A percentile compares a stretch with the other conserved stretches of the same genome.
Evolutionary conservation across 176 grass and related monocot species (phyloP).

Genomic region (Avena eriantha): DNA sequence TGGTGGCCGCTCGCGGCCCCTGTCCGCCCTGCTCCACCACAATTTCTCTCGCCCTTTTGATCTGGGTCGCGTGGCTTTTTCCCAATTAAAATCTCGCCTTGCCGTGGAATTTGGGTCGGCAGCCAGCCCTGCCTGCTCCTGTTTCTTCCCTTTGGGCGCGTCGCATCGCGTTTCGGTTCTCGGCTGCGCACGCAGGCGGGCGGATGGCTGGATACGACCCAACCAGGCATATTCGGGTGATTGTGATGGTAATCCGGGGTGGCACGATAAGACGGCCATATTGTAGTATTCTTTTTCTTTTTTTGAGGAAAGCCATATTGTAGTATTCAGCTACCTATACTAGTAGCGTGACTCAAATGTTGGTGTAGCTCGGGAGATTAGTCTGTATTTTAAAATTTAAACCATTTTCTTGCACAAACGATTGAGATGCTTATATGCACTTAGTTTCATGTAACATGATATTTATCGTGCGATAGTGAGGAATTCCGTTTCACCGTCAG

Average conservation of each 20-base stretch:
- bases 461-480: no score
- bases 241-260: no score
- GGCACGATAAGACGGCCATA: background rate
- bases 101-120: background rate
- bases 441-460: no score
- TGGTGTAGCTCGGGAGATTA: no score
- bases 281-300: no score
- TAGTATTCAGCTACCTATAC: no score
- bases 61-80: background rate
- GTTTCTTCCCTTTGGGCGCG: background rate
- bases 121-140: background rate
- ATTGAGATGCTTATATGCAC: no score
- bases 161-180: background rate
- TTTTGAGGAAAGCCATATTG: no score
- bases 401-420: no score
- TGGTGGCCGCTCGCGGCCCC: constrained; percentile 6
- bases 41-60: background rate
- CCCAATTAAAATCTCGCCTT: background rate
- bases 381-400: no score
- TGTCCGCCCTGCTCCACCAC: background rate
- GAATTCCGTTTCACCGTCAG: no score
- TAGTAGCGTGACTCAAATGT: no score
- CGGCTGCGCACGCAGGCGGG: background rate
- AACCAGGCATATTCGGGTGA: background rate
- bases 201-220: background rate